These are phyloP conservation scores for Funneliformis mosseae DNA, from an alignment of 192 early-diverging fungal species.

Conservation along the genomic window DNA sequence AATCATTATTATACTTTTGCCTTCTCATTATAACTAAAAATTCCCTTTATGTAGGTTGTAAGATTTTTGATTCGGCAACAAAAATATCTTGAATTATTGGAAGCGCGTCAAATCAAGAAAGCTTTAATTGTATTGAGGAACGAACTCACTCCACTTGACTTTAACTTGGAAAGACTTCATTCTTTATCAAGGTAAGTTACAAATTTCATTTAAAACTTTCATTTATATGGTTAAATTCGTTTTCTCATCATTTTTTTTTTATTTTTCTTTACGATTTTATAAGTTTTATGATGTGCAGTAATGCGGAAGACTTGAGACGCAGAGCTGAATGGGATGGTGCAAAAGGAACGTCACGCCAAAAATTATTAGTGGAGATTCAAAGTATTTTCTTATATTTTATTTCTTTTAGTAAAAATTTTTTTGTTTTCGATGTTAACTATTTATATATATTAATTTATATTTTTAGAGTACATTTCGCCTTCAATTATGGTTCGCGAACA, in stretches of 20 bases:
- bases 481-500: conserved; percentile 85
- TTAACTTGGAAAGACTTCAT: conserved; percentile 72
- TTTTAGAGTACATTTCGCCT: conserved; percentile 71
- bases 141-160: conserved; percentile 75
- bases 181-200: conserved; percentile 66
- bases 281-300: conserved; percentile 74
- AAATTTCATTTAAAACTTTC: neutral
- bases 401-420: neutral
- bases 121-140: conserved; percentile 79
- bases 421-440: too few relatives aligned
- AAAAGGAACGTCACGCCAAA: conserved; percentile 65
- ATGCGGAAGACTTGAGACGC: conserved; percentile 64
- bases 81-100: conserved; percentile 89
- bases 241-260: neutral
- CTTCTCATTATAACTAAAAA: neutral
- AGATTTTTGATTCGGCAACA: conserved; percentile 83
- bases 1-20: neutral
- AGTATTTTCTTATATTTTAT: conserved; percentile 39
- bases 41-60: conserved; percentile 39
- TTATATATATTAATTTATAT: neutral
- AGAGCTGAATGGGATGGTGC: conserved; percentile 83
- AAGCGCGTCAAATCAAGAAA: conserved; percentile 63
- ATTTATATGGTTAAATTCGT: conserved; percentile 37
- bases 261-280: neutral
- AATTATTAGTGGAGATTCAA: conserved; percentile 65